These are phyloP conservation scores for Elsinoe fawcettii DNA, from an alignment of 2,329 filamentous ascomycete genomes.

Conservation along the genomic window DNA sequence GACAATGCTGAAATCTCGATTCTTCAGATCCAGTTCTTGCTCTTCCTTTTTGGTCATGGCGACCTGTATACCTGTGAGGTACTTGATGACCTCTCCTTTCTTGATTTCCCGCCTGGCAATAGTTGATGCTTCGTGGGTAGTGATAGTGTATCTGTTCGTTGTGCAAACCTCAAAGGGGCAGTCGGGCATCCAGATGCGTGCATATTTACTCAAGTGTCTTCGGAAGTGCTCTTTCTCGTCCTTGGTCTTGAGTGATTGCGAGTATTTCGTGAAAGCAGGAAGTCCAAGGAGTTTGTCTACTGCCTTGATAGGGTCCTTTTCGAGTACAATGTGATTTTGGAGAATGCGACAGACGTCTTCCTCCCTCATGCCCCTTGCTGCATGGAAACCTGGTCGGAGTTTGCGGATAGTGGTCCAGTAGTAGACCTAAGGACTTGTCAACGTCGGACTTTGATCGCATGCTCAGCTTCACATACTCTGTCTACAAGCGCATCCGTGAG, in stretches of 20 bases:
- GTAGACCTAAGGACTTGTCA: constrained; percentile 56
- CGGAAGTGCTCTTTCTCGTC: constrained; percentile 82
- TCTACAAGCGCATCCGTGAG: constrained; percentile 92
- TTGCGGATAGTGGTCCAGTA: constrained; percentile 97
- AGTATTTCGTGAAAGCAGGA: constrained; percentile 65
- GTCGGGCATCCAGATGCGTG: constrained; percentile 86
- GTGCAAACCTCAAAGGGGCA: constrained; percentile 90
- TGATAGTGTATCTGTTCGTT: constrained; percentile 92
- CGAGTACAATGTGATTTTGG: constrained; percentile 60
- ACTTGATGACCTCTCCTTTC: constrained; percentile 80
- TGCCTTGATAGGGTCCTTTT: constrained; percentile 62
- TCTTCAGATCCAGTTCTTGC: constrained; percentile 64
- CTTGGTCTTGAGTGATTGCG: constrained; percentile 58
- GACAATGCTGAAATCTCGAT: constrained; percentile 95
- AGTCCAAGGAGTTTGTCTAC: constrained; percentile 66
- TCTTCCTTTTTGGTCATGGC: constrained; percentile 90
- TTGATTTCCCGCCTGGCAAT: constrained; percentile 72
- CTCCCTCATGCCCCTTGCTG: constrained; percentile 68
- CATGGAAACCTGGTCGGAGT: constrained; percentile 78
- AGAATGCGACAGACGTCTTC: constrained; percentile 55
- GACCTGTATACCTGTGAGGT: constrained; percentile 84
- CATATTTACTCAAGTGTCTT: constrained; percentile 79
- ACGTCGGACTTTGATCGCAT: constrained; percentile 5
- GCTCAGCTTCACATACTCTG: constrained; percentile 57
- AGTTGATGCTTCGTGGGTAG: constrained; percentile 78